Base-by-base conservation (phyloP, 352 stramenopile genomes). In the Plasmopara viticola region DNA sequence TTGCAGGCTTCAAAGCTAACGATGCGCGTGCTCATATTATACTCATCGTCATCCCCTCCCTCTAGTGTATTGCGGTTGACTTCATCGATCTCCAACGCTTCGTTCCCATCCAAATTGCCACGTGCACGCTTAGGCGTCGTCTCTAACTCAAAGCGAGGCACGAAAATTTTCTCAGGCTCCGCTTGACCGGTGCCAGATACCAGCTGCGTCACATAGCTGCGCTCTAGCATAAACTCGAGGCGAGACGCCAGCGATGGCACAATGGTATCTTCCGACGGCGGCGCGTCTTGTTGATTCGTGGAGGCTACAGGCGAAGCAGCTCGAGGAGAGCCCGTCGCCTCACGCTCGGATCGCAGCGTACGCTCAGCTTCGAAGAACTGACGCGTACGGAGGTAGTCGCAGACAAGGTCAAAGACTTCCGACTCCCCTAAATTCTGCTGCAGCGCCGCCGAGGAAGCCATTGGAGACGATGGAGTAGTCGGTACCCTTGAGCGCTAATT, bases 391-490 rank as follows among this genome's bases (percentile, higher is more conserved):
- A 93, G 63, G 64, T 93, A 93, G 64, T 93, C 83, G 59, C 83
- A 93, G 9, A 93, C 83, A 50, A 93, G 78, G 55, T 93, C 83
- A 51, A 93, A 93, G 14, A 93, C 83, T 65, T 93, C 83, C 4
- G 80, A 77, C 56, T 93, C 83, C 43, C 83, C 83, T 8, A 93
- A 58, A 46, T 65, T 87, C 61, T 93, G 83, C 63, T 91, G 83
- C 30, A 90, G 59, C 41, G 74, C 73, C 0, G 74, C 56, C 13
- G 70, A 81, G 17, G 77, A 87, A 20, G 75, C 74, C 61, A 79
- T 77, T 14, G 39, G 31, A 35, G 20, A 25, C 20, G 20, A 25
- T 25, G 20, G 20, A 25, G 20, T 25, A 25, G 20, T 25, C 3
- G 20, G 20, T 25, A 25, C 20, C 20, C 3, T 25, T 25, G 3